Evolutionary conservation across 1,284 basidiomycete species (phyloP), one percentile per base, ranked within the genome.

Genomic region (Athelia psychrophila): DNA sequence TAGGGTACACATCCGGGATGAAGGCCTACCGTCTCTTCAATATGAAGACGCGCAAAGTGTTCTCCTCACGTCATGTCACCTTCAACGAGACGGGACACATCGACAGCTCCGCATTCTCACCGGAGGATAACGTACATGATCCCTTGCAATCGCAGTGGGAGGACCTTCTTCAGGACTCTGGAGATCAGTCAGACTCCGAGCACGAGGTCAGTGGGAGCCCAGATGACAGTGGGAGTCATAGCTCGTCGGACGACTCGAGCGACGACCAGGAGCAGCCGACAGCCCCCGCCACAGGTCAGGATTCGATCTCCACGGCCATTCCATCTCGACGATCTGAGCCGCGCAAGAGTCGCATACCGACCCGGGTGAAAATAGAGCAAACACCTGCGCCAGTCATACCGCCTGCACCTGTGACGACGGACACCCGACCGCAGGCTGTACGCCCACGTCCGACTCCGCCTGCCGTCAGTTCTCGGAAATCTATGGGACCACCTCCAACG

Each of bases 31-130:
- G 56, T 0, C 57, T 63, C 9, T 51, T 58, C 13, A 54, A 64
- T 40, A 12, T 48, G 3, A 40, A 48, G 18, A 58, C 54, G 3
- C 27, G 53, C 15, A 52, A 54, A 25, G 42, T 60, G 0, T 46
- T 64, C 45, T 23, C 52, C 33, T 56, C 53, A 22, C 50, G 56
- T n/a, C 57, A 63, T 51, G 61, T 64, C 35, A 55, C 49, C 2
- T 63, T 65, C 48, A 54, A 64, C 47, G 58, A 65, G 36, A 22
- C 32, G 22, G 33, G 42, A 44, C 19, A 54, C 54, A 49, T 54
- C n/a, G 38, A 42, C 20, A 42, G 8, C 5, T 42, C 38, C 6
- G n/a, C n/a, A n/a, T 42, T 42, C 38, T 42, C 38, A 5, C 8
- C 38, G n/a, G 38, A 22, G n/a, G 38, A 42, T 22, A 42, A 42